phyloP scores from a whole-genome alignment of 352 stramenopile species.

The Pythium chondricola region DNA sequence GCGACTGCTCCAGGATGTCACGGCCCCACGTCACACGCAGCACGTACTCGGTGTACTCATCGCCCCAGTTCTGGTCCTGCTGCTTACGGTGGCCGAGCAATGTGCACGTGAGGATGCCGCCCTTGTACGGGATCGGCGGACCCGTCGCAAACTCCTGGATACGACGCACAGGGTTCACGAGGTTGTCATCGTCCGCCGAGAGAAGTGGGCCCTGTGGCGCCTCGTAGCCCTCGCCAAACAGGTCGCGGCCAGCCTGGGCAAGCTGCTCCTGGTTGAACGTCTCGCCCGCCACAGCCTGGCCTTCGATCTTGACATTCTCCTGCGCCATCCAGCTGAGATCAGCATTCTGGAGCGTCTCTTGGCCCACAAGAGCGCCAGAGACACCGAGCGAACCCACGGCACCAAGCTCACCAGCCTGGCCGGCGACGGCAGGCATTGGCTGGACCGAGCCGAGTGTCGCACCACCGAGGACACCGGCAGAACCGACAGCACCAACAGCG shows the following conservation, averaged over 20 bases:
- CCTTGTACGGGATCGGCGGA: conserved; percentile 87
- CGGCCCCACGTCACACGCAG: conserved; percentile 82
- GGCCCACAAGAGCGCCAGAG: conserved; percentile 57
- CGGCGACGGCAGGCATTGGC: conserved; percentile 47
- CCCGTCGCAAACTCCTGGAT: conserved; percentile 88
- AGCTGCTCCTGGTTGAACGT: conserved; percentile 73
- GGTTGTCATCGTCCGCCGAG: conserved; percentile 82
- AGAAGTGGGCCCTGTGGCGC: conserved; percentile 71
- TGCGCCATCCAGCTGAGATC: conserved; percentile 84
- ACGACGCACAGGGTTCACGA: conserved; percentile 80
- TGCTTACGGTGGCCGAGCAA: conserved; percentile 86
- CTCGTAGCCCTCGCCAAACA: conserved; percentile 81
- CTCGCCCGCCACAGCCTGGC: conserved; percentile 69
- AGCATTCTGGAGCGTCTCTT: conserved; percentile 77
- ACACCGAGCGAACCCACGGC: conserved; percentile 74
- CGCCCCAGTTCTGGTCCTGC: conserved; percentile 86
- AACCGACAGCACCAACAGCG: conserved; percentile 45
- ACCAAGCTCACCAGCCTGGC: conserved; percentile 70
- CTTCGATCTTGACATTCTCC: conserved; percentile 74
- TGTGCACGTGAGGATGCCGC: conserved; percentile 84
- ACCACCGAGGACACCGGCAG: conserved; percentile 43
- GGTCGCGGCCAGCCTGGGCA: conserved; percentile 72
- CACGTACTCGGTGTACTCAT: conserved; percentile 89
- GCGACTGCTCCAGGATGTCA: conserved; percentile 84
- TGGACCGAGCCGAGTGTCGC: conserved; percentile 64